These are phyloP conservation scores for Aquilaria yunnanensis DNA, from an alignment of 345 rosid species.

Conservation along the genomic window DNA sequence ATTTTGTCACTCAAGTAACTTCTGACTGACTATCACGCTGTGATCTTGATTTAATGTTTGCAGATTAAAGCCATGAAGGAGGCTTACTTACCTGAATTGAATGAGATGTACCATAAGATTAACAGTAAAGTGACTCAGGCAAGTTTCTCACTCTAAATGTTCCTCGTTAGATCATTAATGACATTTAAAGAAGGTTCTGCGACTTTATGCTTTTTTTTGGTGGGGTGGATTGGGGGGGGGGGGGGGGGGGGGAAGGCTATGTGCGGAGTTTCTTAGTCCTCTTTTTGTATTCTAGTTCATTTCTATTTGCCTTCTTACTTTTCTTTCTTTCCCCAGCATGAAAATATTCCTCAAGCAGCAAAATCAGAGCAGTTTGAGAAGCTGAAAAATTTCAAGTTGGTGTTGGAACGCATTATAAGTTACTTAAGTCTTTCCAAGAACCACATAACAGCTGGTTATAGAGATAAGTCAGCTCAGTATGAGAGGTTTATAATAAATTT, in stretches of 20 bases:
- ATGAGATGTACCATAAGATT: conserved; percentile 25
- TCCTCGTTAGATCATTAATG: conserved; percentile 1
- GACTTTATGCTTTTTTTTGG: background rate
- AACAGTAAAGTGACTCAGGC: conserved; percentile 30
- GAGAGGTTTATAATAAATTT: conserved; percentile 23
- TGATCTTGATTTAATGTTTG: conserved; percentile 6
- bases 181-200: background rate
- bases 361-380: conserved; percentile 19
- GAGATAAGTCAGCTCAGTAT: conserved; percentile 26
- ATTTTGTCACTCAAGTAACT: too few relatives aligned
- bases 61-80: conserved; percentile 30
- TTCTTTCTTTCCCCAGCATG: conserved; percentile 21
- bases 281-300: too few relatives aligned
- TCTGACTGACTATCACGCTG: background rate
- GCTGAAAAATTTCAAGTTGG: conserved; percentile 13
- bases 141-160: conserved; percentile 6
- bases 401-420: conserved; percentile 16
- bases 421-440: conserved; percentile 22
- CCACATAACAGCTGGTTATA: conserved; percentile 18
- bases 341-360: conserved; percentile 23
- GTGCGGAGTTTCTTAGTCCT: background rate
- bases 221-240: background rate
- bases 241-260: background rate
- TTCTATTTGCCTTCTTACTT: too few relatives aligned
- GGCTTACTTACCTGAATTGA: conserved; percentile 25